These are phyloP conservation scores for Plantago elongata DNA, from an alignment of 257 asterid species.

Conservation along the genomic window DNA sequence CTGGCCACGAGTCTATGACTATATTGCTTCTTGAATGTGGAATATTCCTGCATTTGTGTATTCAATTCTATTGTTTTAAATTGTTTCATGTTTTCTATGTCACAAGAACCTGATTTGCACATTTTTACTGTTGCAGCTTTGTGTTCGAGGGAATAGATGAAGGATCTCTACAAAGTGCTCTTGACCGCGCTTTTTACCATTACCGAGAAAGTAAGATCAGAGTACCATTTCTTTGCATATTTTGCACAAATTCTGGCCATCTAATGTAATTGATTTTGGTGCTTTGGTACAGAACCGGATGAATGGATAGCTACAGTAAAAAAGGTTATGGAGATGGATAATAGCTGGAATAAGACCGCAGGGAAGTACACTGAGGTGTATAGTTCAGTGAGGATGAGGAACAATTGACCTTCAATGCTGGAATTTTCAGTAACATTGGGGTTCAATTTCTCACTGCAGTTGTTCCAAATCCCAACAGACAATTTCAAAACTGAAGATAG, in stretches of 20 bases:
- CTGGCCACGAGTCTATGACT: not conserved
- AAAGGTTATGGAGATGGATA: slow-evolving; percentile 58
- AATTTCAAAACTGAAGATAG: no score
- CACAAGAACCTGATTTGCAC: not conserved
- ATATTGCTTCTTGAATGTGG: no score
- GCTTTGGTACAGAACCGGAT: slow-evolving; percentile 47
- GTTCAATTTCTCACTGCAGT: no score
- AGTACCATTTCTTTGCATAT: no score
- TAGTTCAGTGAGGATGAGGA: slow-evolving; percentile 39
- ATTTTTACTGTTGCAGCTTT: slow-evolving; percentile 38
- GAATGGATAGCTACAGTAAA: slow-evolving; percentile 49
- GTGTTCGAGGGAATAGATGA: slow-evolving; percentile 87
- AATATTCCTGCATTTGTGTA: no score
- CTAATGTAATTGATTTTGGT: not conserved
- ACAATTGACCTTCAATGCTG: not conserved
- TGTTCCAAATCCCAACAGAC: no score
- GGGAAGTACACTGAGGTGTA: slow-evolving; percentile 68
- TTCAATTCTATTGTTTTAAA: no score
- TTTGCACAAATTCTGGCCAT: not conserved
- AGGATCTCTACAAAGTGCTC: slow-evolving; percentile 50
- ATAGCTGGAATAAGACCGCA: slow-evolving; percentile 84
- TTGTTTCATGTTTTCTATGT: no score
- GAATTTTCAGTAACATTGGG: not conserved
- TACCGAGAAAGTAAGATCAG: slow-evolving; percentile 55
- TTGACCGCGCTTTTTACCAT: slow-evolving; percentile 62